Base-by-base conservation (phyloP, 768 basidiomycete species). In the Pilatotrama ljubarskyi region DNA sequence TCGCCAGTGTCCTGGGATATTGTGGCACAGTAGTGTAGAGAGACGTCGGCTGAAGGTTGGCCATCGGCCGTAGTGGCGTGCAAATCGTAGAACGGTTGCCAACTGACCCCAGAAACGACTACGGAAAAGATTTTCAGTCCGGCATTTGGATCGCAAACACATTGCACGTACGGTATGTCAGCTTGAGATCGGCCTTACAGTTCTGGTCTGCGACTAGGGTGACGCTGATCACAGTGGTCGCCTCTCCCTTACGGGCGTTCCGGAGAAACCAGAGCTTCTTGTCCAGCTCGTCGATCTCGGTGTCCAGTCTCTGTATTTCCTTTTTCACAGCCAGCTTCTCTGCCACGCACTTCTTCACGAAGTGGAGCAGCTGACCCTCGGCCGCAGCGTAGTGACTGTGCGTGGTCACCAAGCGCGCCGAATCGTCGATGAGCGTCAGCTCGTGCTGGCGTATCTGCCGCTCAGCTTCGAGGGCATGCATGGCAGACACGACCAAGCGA, bases 71-170 rank as follows among this genome's bases (percentile, higher is more conserved):
- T 65, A 20, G 78, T 81, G 3, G 84, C 83, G 58, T 84, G 80
- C 0, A 88, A 76, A 61, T 87, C 85, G 64, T 87, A 87, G 2
- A 76, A 77, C 2, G 84, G 81, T 17, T 69, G 68, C 85, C 84
- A 87, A 22, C 68, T 69, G 1, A 80, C 82, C 36, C 78, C 71
- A 44, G 68, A 73, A 17, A 87, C 84, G 49, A 84, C 86, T 84
- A 26, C 1, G 11, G 4, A 2, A 29, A 5, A 26, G 2, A 22
- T 8, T 15, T n/a, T 25, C 2, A n/a, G 26, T 5, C 10, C 14
- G 17, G 29, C 2, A 5, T 3, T 8, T 10, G 29, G 10, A 41
- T 8, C 15, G 22, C n/a, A n/a, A n/a, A 9, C 10, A n/a, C 7
- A 29, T 10, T 7, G 4, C 24, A 55, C 60, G 40, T 43, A 64